Evolutionary conservation across 352 stramenopile species (phyloP), one percentile per base, ranked within the genome.

Genomic region (Phytophthora hybrid): DNA sequence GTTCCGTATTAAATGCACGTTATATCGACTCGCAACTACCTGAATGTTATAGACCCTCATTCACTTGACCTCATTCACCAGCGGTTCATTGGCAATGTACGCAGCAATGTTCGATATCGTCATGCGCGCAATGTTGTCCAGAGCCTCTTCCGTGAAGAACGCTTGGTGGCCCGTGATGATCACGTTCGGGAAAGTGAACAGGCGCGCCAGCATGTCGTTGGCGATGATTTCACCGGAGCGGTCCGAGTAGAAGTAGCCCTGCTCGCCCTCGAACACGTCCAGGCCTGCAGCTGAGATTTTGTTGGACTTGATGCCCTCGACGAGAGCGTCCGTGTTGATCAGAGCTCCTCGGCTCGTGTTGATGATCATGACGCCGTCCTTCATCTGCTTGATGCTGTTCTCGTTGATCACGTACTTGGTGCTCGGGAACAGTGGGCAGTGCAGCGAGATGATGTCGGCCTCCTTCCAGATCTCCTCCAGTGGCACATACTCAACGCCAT

Each of bases 261-360:
- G 80, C 57, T 93, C 88, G 49, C 85, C 86, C 59, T 93, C 88
- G 56, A 93, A 98, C 19, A 98, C 94, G 58, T 98, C 94, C 0
- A 98, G 78, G 41, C 91, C 94, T 0, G 89, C 84, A 8, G 82
- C 69, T 9, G 81, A 81, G 52, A 98, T 91, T 55, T 96, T 91
- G 52, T 87, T 78, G 11, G 76, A 80, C 71, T 97, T 89, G 39
- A 98, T 80, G 16, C 86, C 91, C 44, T 87, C 69, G 18, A 98
- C 82, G 0, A 98, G 73, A 9, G 90, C 87, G 10, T 81, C 81
- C 16, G 91, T 97, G 67, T 97, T 86, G 41, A 98, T 88, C 5
- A 98, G 72, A 16, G 86, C 91, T 56, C 94, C 93, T 62, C 92
- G 91, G 29, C 86, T 93, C 13, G 91, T 97, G 73, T 98, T 98